Evolutionary conservation across 495 filamentous ascomycete species (phyloP), one percentile per base, ranked within the genome.

Genomic region (Xylona heveae): DNA sequence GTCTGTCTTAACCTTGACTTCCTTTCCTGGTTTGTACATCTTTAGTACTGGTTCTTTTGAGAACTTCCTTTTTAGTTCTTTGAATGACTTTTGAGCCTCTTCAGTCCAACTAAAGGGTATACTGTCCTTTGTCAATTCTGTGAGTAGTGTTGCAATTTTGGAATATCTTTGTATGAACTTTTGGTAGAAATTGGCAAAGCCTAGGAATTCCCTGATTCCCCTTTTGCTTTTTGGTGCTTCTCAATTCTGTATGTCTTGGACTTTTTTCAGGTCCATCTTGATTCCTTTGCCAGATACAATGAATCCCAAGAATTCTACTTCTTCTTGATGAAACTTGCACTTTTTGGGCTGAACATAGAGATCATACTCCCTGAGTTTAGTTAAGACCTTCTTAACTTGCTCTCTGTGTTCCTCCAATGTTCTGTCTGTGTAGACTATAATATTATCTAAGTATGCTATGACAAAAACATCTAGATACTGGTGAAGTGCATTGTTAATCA

Each of bases 101-200:
- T n/a, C n/a, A n/a, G n/a, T n/a, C n/a, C n/a, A n/a, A n/a, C n/a
- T n/a, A n/a, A n/a, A n/a, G n/a, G n/a, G n/a, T n/a, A n/a, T n/a
- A n/a, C n/a, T n/a, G n/a, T n/a, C n/a, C n/a, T n/a, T n/a, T n/a
- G n/a, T n/a, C n/a, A n/a, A n/a, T n/a, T n/a, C n/a, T n/a, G 41
- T 30, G 34, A 30, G 38, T 4, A 39, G 40, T 31, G 24, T 13
- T 16, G 39, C 31, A 22, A 44, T 29, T 5, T 25, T 19, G 9
- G 36, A 35, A 36, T 38, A 55, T 12, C 40, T 27, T 8, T 37
- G 29, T 25, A 55, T 49, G 35, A 55, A 55, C 7, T 19, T 4
- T 19, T 34, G 20, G 28, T 53, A 55, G 41, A 56, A 55, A 38
- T 55, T 55, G 8, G 33, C 35, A 36, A 55, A 55, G 5, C 41